Base-by-base conservation (phyloP, 257 asterid species). In the Nicotiana attenuata region DNA sequence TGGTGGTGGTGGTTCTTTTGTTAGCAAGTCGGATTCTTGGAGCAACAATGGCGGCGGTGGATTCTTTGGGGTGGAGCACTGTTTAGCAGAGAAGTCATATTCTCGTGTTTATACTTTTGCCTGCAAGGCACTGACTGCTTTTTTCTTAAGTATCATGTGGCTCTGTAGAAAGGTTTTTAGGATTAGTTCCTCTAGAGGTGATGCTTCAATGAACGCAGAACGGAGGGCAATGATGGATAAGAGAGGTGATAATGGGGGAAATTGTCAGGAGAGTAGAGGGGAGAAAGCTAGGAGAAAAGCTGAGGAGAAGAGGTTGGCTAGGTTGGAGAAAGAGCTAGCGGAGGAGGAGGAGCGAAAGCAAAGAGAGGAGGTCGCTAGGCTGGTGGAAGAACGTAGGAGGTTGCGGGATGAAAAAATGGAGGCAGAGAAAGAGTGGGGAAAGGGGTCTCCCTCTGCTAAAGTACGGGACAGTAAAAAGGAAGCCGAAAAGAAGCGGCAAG, bases 311-410 rank as follows among this genome's bases (percentile, higher is more conserved):
- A 92, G 97, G 86, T 95, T 89, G 84, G 98, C 98, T 89, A 92
- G 97, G 86, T 80, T 96, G 84, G 99, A 92, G 90, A 96, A 90
- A 90, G 99, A 96, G 87, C 87, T 91, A 28, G 61, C 93, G 83
- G 99, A 96, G 89, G 98, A 94, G 89, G 99, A 96, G 90, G 98
- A 96, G 91, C 90, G 96, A 88, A 96, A 94, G 92, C 99, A 96
- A 89, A 91, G 97, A 82, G 98, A 95, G 84, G 99, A 95, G 87
- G 97, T 93, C 33, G 97, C 99, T 33, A 91, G 97, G 86, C 86
- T 96, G 89, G 99, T 96, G 26, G 99, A 96, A 88, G 99, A 94
- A 86, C 92, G 90, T 26, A 90, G 99, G 89, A 92, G 87, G 85
- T 80, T 92, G 88, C 91, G 98, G 19, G 98, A 92, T 84, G 97